phyloP scores from a whole-genome alignment of 208 protist genomes.

The Trypanosoma caninum region DNA sequence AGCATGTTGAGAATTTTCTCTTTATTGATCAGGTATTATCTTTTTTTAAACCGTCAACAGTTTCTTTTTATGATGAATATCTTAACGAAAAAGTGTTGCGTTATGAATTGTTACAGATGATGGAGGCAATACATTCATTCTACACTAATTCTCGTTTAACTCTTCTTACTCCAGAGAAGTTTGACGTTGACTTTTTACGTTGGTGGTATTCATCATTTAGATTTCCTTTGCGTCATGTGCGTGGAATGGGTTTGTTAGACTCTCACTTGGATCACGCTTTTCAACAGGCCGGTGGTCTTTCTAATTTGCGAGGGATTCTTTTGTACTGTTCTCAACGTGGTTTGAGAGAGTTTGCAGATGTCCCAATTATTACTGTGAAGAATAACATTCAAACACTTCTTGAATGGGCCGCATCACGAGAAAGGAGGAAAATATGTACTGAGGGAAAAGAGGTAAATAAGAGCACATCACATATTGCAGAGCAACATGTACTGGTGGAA shows the following conservation, averaged over 20 bases:
- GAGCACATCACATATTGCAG: constrained; percentile 31
- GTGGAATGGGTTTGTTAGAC: constrained; percentile 73
- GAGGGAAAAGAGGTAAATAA: neutral
- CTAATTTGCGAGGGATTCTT: constrained; percentile 69
- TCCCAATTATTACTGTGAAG: constrained; percentile 82
- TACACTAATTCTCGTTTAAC: constrained; percentile 59
- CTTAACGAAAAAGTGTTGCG: constrained; percentile 78
- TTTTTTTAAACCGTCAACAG: constrained; percentile 55
- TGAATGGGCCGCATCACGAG: constrained; percentile 15
- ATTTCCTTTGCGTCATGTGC: constrained; percentile 68
- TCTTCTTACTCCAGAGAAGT: constrained; percentile 63
- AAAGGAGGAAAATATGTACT: neutral
- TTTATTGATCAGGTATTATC: constrained; percentile 86
- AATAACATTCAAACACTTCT: constrained; percentile 73
- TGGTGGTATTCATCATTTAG: constrained; percentile 65
- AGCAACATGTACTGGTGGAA: constrained; percentile 86
- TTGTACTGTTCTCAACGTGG: constrained; percentile 89
- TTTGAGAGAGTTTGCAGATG: constrained; percentile 77
- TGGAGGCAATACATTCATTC: constrained; percentile 79
- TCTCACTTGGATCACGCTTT: constrained; percentile 83
- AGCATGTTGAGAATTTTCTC: constrained; percentile 66
- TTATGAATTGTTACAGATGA: constrained; percentile 82
- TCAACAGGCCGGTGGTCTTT: constrained; percentile 32
- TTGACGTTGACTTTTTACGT: constrained; percentile 51
- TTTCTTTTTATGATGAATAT: constrained; percentile 79